Evolutionary conservation across 441 rosid species (phyloP), one percentile per base, ranked within the genome.

Genomic region (Brassica balearica): DNA sequence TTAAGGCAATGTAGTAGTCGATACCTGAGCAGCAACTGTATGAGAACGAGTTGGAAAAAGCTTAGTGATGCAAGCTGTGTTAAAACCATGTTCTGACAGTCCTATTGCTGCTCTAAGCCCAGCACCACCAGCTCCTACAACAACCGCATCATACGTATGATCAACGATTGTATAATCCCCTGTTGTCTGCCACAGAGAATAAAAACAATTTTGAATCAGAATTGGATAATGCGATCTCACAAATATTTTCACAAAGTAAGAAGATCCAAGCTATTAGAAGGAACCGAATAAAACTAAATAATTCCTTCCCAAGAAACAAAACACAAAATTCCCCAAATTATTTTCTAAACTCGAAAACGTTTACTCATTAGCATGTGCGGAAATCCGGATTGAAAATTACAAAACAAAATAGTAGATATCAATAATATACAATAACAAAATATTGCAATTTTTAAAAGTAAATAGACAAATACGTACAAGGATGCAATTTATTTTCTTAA

Each of bases 91-190:
- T 85, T 95, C 98, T 2, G 98, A 95, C 41, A 95, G 86, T 41
- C 98, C 98, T 2, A 95, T 95, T 4, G 98, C 97, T 11, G 99
- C 97, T 80, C 98, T 84, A 77, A 95, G 85, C 46, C 99, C 98
- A 0, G 98, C 99, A 63, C 97, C 99, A 32, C 99, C 99, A 3
- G 98, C 98, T 80, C 99, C 98, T 14, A 93, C 95, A 20, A 93
- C 99, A 3, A 95, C 87, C 5, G 98, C 97, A 84, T 95, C 99
- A 15, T 95, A 93, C 3, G 88, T 86, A 83, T 95, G 98, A 87
- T 95, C 97, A 15, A 91, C 98, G 53, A 95, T 68, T 10, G 92
- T 91, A 76, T 95, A 94, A 38, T 81, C 91, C 9, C 79, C 79
- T 69, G 77, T 74, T 88, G 88, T 86, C 68, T 71, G 7, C 19